Conservation (phyloP, 192 early-diverging fungal genomes). For the Rhizophagus sp. region DNA sequence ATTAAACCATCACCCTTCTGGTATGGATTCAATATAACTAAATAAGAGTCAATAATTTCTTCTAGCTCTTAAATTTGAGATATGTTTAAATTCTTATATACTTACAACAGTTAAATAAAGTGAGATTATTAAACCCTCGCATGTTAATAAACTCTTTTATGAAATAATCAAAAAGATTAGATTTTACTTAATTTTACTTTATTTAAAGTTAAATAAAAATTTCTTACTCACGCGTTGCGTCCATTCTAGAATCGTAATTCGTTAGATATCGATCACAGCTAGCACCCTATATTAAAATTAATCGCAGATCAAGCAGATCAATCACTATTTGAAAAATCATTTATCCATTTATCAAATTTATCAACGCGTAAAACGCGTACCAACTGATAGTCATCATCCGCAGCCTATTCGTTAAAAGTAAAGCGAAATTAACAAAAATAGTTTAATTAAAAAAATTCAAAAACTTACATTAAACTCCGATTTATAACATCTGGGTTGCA, state of each 20-base stretch:
- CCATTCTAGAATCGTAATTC: background rate
- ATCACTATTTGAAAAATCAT: background rate
- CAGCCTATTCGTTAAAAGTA: slow-evolving; percentile 6
- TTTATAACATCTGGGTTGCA: background rate
- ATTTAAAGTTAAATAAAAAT: too few relatives aligned
- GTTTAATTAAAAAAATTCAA: background rate
- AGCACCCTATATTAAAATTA: slow-evolving; percentile 4
- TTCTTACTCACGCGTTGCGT: background rate
- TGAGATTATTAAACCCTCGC: slow-evolving; percentile 14
- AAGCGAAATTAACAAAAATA: background rate
- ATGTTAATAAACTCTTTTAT: slow-evolving; percentile 13
- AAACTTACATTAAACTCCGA: background rate
- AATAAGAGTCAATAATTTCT: background rate
- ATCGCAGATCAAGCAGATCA: background rate
- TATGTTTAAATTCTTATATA: background rate
- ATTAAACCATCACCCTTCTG: background rate
- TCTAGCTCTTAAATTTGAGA: too few relatives aligned
- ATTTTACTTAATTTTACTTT: background rate
- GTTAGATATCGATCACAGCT: slow-evolving; percentile 14
- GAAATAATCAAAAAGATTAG: background rate
- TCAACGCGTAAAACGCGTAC: background rate
- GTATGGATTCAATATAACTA: slow-evolving; percentile 19
- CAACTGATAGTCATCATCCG: slow-evolving; percentile 19
- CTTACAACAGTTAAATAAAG: slow-evolving; percentile 18
- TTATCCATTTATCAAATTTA: too few relatives aligned